Base-by-base conservation (phyloP, 2,329 filamentous ascomycete genomes). In the Rhexocercosporidium sp. region DNA sequence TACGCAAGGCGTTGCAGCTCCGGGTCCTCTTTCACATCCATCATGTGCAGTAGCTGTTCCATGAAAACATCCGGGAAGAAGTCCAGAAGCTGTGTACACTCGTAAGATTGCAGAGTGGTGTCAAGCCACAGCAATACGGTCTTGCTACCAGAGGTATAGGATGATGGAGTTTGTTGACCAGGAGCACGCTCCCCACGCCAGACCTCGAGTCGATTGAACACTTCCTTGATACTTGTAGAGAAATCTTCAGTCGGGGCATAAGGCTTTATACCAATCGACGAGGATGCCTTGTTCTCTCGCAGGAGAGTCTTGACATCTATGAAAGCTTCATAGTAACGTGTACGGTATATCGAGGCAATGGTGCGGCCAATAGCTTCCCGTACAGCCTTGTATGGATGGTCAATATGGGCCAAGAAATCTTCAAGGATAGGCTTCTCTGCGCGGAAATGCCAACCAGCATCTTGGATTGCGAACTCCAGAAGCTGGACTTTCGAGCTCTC, bases 1-100 rank as follows among this genome's bases (percentile, higher is more conserved):
- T 98, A 99, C 0, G 96, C 95, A 9, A 97, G 86, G 11, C 92
- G 91, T 84, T 97, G 96, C 1, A 99, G 86, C 79, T 99, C 96
- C 0, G 93, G 94, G 75, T 99, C 96, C 79, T 99, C 96, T 79
- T 98, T 98, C 78, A 99, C 93, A 76, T 99, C 96, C 95, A 99
- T 99, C 96, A 99, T 99, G 82, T 99, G 94, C 62, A 99, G 83
- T 16, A 99, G 87, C 78, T 97, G 92, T 74, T 96, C 92, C 78
- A 97, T 96, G 76, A 98, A 95, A 0, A 91, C 85, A 41, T 92
- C 86, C 0, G 94, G 92, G 83, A 99, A 98, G 85, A 97, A 98
- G 3, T 90, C 89, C 20, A 96, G 88, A 16, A 99, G 87, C 76
- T 96, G 91, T 0, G 89, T 97, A 80, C 96, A 99, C 78, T 98